Evolutionary conservation across 148 eudicot species (phyloP), one percentile per base, ranked within the genome.

Genomic region (Persicaria tinctoria): DNA sequence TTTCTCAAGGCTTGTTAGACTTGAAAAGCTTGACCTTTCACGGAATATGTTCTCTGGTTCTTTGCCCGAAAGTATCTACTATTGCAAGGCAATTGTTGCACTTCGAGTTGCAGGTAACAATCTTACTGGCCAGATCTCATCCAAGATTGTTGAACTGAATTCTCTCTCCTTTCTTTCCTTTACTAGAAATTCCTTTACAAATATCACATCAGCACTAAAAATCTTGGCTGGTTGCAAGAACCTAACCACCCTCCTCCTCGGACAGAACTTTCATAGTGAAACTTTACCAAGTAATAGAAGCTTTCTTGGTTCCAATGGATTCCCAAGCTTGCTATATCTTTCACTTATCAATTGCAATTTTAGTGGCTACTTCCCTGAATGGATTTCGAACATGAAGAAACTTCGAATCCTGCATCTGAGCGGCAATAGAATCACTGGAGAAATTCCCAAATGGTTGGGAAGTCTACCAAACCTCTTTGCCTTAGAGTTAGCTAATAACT

Each of bases 401-500:
- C 81, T 93, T 18, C 89, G 90, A 83, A 91, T 89, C 32, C 51
- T 93, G 17, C 96, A 93, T 80, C 74, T 90, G 53, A 87, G 93
- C 13, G 77, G 63, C 27, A 93, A 93, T 82, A 75, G 73, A 10
- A 49, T 90, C 72, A 79, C 66, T 7, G 96, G 96, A 47, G 27
- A 76, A 14, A 82, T 93, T 80, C 98, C 98, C n/a, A 84, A 80
- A 75, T 89, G 90, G 90, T 69, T 90, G 3, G 92, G 90, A 74
- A 74, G 48, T 77, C 79, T 89, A 70, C 85, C 89, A 10, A 84
- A 81, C 76, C 84, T 90, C 38, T 93, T 90, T 80, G 90, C 87
- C 81, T 69, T 93, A 49, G 93, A 90, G 76, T 83, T n/a, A n/a
- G n/a, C n/a, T n/a, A n/a, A n/a, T n/a, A n/a, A n/a, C n/a, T n/a